A percentile compares a stretch with the other conserved stretches of the same genome.
phyloP scores from a whole-genome alignment of 257 asterid genomes.

The Marsdenia floribunda region DNA sequence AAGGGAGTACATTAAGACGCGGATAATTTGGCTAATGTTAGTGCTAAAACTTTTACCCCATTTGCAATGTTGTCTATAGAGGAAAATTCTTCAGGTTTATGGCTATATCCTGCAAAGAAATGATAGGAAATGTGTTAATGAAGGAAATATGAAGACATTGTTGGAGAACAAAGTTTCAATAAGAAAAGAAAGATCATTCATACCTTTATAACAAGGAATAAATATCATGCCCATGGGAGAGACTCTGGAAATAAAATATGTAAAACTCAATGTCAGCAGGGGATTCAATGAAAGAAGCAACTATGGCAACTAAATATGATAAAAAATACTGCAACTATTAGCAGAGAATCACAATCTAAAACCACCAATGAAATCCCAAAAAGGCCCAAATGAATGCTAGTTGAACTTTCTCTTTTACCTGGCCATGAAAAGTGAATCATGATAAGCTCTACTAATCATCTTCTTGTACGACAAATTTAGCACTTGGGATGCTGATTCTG shows the following conservation, averaged over 20 bases:
- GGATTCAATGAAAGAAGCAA: background rate
- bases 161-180: background rate
- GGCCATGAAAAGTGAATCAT: constrained; percentile 94
- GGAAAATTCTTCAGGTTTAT: constrained; percentile 79
- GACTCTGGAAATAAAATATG: constrained; percentile 46
- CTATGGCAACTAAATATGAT: background rate
- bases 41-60: constrained; percentile 71
- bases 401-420: constrained; percentile 40
- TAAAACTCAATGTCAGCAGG: constrained; percentile 14
- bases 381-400: background rate
- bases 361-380: background rate
- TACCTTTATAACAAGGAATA: constrained; percentile 97
- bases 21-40: constrained; percentile 55
- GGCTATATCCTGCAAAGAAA: constrained; percentile 51
- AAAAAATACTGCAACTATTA: background rate
- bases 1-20: constrained; percentile 19
- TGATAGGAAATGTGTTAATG: background rate
- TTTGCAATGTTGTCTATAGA: constrained; percentile 47
- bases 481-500: constrained; percentile 69
- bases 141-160: background rate
- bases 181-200: constrained; percentile 3
- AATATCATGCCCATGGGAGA: constrained; percentile 97
- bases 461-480: constrained; percentile 70
- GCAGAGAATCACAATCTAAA: background rate
- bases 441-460: constrained; percentile 98